Conservation (phyloP, 1,139 yeast genomes). For the Debaryomyces subglobosus region DNA sequence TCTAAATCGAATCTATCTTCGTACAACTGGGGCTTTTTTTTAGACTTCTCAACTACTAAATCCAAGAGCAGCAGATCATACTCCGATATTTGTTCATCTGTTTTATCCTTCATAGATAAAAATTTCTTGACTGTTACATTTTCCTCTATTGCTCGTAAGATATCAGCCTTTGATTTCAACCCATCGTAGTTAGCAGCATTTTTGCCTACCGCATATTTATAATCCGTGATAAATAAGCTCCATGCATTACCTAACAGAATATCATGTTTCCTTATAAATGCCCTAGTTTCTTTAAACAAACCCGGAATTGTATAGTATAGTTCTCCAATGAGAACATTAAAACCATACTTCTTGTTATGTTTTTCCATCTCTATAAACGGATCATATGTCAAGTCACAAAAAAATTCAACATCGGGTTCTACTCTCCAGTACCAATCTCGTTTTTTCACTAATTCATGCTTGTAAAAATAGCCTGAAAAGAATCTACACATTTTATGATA, state of each 20-base stretch:
- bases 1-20: constrained; percentile 64
- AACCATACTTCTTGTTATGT: constrained; percentile 75
- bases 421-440: constrained; percentile 94
- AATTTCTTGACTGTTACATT: constrained; percentile 30
- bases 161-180: constrained; percentile 20
- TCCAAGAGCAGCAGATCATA: constrained; percentile 30
- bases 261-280: constrained; percentile 52
- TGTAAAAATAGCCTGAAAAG: constrained; percentile 76
- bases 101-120: constrained; percentile 22
- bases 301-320: constrained; percentile 79
- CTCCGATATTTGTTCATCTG: constrained; percentile 27
- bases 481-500: constrained; percentile 76
- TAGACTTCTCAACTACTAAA: constrained; percentile 27
- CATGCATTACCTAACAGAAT: constrained; percentile 60
- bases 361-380: constrained; percentile 82
- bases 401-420: constrained; percentile 88
- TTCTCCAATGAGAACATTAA: constrained; percentile 75
- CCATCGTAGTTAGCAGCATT: constrained; percentile 26
- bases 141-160: constrained; percentile 30
- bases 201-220: constrained; percentile 26
- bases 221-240: constrained; percentile 52
- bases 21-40: constrained; percentile 36
- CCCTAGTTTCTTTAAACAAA: constrained; percentile 68
- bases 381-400: constrained; percentile 88
- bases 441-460: constrained; percentile 67